A percentile compares a stretch with the other conserved stretches of the same genome.
Conservation (phyloP, 306 rosid genomes). For the Acacia melanoxylon region DNA sequence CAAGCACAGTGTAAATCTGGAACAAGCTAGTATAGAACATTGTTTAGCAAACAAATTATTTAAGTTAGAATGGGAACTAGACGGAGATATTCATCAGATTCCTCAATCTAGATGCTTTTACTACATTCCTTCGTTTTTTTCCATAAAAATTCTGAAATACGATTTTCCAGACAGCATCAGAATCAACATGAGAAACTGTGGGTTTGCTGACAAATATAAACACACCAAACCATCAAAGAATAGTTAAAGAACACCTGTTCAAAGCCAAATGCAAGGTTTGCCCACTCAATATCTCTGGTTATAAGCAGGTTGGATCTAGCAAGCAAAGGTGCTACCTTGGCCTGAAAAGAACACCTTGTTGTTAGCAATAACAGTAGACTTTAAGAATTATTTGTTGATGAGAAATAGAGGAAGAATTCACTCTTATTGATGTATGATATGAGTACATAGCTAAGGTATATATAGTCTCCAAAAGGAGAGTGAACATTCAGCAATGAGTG, state of each 20-base stretch:
- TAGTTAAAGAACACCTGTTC: constrained; percentile 66
- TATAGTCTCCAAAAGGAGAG: too few species aligned
- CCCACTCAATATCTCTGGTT: constrained; percentile 96
- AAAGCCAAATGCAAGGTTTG: constrained; percentile 87
- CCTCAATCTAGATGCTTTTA: neutral
- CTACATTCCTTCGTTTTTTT: neutral
- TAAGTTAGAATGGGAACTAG: neutral
- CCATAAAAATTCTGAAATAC: neutral
- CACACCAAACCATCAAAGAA: constrained; percentile 17
- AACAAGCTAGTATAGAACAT: neutral
- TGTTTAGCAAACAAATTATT: neutral
- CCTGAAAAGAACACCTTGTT: constrained; percentile 46
- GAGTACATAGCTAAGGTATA: too few species aligned
- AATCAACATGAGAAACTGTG: neutral
- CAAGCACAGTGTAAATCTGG: neutral
- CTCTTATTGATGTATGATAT: too few species aligned
- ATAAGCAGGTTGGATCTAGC: constrained; percentile 93
- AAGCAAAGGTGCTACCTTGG: constrained; percentile 79
- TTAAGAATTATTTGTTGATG: neutral
- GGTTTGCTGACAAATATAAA: constrained; percentile 2
- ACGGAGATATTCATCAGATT: neutral
- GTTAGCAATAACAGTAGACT: constrained; percentile 8
- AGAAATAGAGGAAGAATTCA: too few species aligned
- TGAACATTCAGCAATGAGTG: too few species aligned
- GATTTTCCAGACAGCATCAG: neutral